phyloP scores from a whole-genome alignment of 148 eudicot genomes.

The Chenopodium quinoa region DNA sequence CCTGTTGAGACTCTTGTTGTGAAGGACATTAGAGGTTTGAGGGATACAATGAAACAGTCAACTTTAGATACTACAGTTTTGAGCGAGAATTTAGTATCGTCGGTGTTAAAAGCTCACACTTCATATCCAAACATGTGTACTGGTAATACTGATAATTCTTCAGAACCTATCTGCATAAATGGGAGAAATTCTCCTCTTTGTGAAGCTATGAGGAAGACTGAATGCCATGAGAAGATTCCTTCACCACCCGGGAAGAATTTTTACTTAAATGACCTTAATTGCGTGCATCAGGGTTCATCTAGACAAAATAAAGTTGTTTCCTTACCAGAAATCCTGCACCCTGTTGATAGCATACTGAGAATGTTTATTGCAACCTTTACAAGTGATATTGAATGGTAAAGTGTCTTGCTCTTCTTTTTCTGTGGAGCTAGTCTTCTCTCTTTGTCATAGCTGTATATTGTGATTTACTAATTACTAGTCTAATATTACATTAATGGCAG shows the following conservation, averaged over 20 bases:
- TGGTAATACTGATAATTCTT: background rate
- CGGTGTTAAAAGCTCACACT: conserved; percentile 20
- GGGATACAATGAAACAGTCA: conserved; percentile 18
- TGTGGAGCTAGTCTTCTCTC: background rate
- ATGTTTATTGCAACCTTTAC: conserved; percentile 89
- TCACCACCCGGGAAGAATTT: conserved; percentile 75
- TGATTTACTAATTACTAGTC: conserved; percentile 14
- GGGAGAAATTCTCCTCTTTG: conserved; percentile 15
- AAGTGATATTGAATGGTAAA: conserved; percentile 72
- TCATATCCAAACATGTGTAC: conserved; percentile 10
- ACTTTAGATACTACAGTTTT: conserved; percentile 18
- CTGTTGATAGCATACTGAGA: conserved; percentile 55
- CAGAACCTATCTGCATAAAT: conserved; percentile 15
- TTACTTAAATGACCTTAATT: conserved; percentile 61
- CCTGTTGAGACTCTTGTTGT: conserved; percentile 17
- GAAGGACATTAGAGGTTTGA: conserved; percentile 12
- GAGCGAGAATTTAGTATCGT: conserved; percentile 26
- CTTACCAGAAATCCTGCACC: conserved; percentile 75
- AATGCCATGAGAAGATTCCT: conserved; percentile 28
- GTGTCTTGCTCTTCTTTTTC: background rate
- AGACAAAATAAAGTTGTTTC: conserved; percentile 47
- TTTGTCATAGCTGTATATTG: background rate
- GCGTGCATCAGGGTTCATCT: conserved; percentile 37
- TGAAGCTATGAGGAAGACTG: conserved; percentile 20
- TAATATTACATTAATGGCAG: conserved; percentile 35